phyloP scores from a whole-genome alignment of 1,139 yeast genomes.

The Hemisphaericaspora xylofermentans region DNA sequence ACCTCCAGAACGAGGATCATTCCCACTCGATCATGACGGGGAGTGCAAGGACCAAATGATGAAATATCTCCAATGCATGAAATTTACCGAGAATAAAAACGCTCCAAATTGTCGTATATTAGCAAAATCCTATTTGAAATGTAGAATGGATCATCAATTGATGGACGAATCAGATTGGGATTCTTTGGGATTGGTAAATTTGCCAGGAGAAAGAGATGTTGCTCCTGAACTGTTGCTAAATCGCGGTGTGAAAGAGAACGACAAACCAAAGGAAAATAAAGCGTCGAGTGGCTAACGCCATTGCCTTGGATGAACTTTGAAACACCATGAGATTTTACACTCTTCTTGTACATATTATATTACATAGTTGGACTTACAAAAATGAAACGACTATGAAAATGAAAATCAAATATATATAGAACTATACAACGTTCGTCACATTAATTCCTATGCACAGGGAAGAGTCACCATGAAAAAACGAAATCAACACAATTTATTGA shows the following conservation, averaged over 20 bases:
- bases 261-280: slow-evolving; percentile 1
- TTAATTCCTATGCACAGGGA: no score
- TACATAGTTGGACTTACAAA: not conserved
- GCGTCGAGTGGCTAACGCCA: not conserved
- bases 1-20: slow-evolving; percentile 95
- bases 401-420: not conserved
- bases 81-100: slow-evolving; percentile 74
- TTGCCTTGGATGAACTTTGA: not conserved
- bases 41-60: slow-evolving; percentile 80
- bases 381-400: no score
- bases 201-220: slow-evolving; percentile 47
- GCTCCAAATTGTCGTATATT: slow-evolving; percentile 85
- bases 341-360: slow-evolving; percentile 1
- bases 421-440: not conserved
- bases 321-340: not conserved
- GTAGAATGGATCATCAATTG: slow-evolving; percentile 87
- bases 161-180: slow-evolving; percentile 87
- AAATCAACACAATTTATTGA: not conserved
- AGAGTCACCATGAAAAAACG: no score
- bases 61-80: slow-evolving; percentile 75
- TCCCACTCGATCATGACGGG: slow-evolving; percentile 89
- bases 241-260: slow-evolving; percentile 14
- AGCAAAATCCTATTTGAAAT: slow-evolving; percentile 77
- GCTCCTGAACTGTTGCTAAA: slow-evolving; percentile 29
- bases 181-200: slow-evolving; percentile 63